These are phyloP conservation scores for Theobroma cacao DNA, from an alignment of 345 rosid genomes.

Conservation along the genomic window DNA sequence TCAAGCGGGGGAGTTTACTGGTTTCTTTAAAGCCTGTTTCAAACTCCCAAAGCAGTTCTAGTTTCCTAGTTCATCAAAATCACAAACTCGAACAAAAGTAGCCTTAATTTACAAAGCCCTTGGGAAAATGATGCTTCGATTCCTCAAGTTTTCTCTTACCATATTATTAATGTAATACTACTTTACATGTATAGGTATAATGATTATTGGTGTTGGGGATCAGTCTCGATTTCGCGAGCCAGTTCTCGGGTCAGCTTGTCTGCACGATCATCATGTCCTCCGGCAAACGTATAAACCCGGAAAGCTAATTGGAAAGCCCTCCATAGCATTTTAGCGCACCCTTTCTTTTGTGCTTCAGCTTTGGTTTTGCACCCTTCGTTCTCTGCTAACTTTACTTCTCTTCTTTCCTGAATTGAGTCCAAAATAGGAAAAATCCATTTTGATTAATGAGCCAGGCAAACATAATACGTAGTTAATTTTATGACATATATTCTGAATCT, in stretches of 20 bases:
- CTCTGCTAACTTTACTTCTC: constrained; percentile 47
- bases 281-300: constrained; percentile 77
- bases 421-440: neutral
- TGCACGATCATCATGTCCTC: constrained; percentile 85
- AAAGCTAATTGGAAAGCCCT: constrained; percentile 87
- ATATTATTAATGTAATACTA: neutral
- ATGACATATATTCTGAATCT: no score
- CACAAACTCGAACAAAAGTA: neutral
- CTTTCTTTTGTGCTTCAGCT: constrained; percentile 29
- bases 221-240: constrained; percentile 77
- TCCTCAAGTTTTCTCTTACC: neutral
- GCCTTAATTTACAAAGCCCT: neutral
- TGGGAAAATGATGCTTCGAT: neutral
- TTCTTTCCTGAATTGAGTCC: constrained; percentile 51
- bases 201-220: constrained; percentile 38
- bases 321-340: constrained; percentile 60
- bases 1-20: neutral
- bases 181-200: neutral
- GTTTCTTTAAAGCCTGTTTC: neutral
- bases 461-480: neutral
- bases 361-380: constrained; percentile 28
- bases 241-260: constrained; percentile 70
- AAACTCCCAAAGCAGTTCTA: neutral
- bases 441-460: neutral
- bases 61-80: constrained; percentile 2